Evolutionary conservation across 805 yeast species (phyloP).

Genomic region (Schwanniomyces yamadae): DNA sequence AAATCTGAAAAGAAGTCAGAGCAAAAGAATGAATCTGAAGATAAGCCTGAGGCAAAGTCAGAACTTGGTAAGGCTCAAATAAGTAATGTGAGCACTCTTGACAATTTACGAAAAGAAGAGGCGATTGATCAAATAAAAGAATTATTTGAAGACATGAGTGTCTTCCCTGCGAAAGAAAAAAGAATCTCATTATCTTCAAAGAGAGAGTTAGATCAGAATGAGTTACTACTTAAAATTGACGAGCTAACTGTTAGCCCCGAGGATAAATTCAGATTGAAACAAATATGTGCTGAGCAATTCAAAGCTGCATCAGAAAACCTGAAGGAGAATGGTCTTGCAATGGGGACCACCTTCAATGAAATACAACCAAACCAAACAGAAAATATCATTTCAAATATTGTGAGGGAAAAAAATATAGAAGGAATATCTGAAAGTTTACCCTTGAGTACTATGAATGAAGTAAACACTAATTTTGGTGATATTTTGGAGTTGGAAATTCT

Average conservation of each 20-base stretch:
- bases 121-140: conserved; percentile 23
- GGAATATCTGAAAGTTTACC: conserved; percentile 2
- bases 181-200: neutral
- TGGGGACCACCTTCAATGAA: too few relatives aligned
- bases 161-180: conserved; percentile 27
- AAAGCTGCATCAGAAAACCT: neutral
- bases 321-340: neutral
- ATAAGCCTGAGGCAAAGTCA: neutral
- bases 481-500: conserved; percentile 52
- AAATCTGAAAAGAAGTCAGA: too few relatives aligned
- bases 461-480: conserved; percentile 39
- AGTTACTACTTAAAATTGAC: conserved; percentile 25
- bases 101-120: conserved; percentile 2
- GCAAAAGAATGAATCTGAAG: neutral
- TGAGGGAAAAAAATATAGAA: neutral
- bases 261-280: conserved; percentile 28
- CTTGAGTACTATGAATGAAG: conserved; percentile 11
- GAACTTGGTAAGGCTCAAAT: neutral
- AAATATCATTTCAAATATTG: neutral
- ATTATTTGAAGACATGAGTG: conserved; percentile 36
- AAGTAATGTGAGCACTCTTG: too few relatives aligned
- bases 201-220: conserved; percentile 14
- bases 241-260: conserved; percentile 22
- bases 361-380: conserved; percentile 1
- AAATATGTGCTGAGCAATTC: conserved; percentile 14